Base-by-base conservation (phyloP, 345 rosid species). In the Eucalyptus erythrocorys region DNA sequence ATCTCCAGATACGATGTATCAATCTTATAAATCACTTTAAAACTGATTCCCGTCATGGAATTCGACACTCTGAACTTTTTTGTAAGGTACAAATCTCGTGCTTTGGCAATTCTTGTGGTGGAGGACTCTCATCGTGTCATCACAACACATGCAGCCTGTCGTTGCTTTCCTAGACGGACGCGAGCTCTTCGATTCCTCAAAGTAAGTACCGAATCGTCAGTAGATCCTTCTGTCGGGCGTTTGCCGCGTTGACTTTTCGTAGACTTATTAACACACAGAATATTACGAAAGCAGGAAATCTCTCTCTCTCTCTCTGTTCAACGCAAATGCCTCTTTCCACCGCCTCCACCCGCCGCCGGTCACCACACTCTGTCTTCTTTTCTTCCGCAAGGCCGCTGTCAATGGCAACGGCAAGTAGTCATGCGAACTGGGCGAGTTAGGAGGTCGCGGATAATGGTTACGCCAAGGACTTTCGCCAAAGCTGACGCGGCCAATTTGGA, bases 401-500 rank as follows among this genome's bases (percentile, higher is more conserved):
- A 2, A 51, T 34, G 49, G 10, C 49, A 42, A 27, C 59, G 68
- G 47, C 45, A 59, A 27, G n/a, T 59, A 26, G 32, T 27, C 16
- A 27, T 55, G 43, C 21, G 51, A 68, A 64, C 16, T 30, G 71
- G 10, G 64, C 48, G 49, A 79, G 87, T 14, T 84, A 86, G 82
- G 57, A 32, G 45, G 48, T 30, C 82, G 64, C 8, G 61, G 97
- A 94, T 93, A 95, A 90, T 81, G 99, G 97, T 26, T 97, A 96
- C 89, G 91, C 90, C 43, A 95, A 93, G 92, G 96, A 95, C 94
- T 97, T 95, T 71, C 95, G 93, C 80, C 88, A 87, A 43, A 47
- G 90, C 89, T 97, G 99, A 48, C 94, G 94, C 88, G 97, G 98
- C 34, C 98, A 97, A 88, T 94, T 95, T 7, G 57, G 10, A 7